Evolutionary conservation across 441 rosid species (phyloP), one percentile per base, ranked within the genome.

Genomic region (Monsonia emarginata): DNA sequence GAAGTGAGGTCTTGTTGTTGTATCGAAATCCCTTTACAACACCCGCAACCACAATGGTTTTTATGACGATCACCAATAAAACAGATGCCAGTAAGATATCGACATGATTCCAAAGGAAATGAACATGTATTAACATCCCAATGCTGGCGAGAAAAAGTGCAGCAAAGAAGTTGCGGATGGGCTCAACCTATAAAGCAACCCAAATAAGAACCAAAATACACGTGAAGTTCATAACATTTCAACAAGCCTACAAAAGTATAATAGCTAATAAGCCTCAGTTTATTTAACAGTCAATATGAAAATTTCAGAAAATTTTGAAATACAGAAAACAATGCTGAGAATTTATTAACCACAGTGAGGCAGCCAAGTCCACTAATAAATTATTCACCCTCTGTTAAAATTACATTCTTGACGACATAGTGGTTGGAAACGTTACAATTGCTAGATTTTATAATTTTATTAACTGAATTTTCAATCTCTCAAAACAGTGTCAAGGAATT

Each of bases 81-180:
- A 93, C 98, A 63, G 98, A 91, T 66, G 98, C 98, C 68, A 93
- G 76, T 66, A 93, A 81, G 73, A 93, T 86, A 76, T 88, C 98
- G 69, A 93, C 92, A 63, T 88, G 98, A 74, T 83, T 93, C 96
- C 98, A 93, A 46, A 93, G 89, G 80, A 93, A 93, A 72, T 90
- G 96, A 74, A 90, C 89, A 76, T 90, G 87, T 76, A 93, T 93
- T 77, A 93, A 72, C 98, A 93, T 93, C 75, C 98, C 98, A 8
- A 93, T 90, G 77, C 97, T 93, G 77, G 97, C 97, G 75, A 93
- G 97, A 80, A 93, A 93, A 66, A 93, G 86, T 64, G 98, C 98
- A 27, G 98, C 97, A 75, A 93, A 93, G 82, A 93, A 90, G 74
- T 93, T 93, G 79, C 98, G 96, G 74, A 93, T 83, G 65, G 98